These are phyloP conservation scores for Colletotrichum sp. DNA, from an alignment of 2,329 filamentous ascomycete species.

Conservation along the genomic window DNA sequence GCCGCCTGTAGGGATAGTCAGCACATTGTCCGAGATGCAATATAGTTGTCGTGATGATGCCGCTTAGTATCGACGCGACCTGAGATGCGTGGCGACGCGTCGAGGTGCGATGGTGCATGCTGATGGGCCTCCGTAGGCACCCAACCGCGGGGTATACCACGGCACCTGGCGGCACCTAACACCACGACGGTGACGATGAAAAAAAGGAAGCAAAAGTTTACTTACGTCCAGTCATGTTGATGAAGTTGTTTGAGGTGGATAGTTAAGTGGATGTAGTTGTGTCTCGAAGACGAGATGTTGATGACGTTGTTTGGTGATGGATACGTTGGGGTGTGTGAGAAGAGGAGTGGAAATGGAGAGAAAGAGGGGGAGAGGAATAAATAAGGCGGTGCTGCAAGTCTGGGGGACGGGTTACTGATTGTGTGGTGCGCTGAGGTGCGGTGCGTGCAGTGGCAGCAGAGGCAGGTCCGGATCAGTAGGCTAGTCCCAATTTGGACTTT, in stretches of 20 bases:
- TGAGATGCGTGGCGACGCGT: neutral
- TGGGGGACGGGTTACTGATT: conserved; percentile 24
- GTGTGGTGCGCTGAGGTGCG: conserved; percentile 19
- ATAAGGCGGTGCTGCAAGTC: conserved; percentile 21
- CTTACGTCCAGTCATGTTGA: conserved; percentile 78
- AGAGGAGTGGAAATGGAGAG: conserved; percentile 24
- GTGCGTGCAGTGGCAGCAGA: neutral
- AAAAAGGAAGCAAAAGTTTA: conserved; percentile 30
- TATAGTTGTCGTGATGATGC: neutral
- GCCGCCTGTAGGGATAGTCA: conserved; percentile 64
- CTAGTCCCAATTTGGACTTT: conserved; percentile 26
- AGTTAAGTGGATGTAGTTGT: neutral
- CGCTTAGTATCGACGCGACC: neutral
- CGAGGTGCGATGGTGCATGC: neutral
- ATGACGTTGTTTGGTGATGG: conserved; percentile 26
- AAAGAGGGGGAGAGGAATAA: conserved; percentile 22
- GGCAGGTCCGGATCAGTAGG: conserved; percentile 19
- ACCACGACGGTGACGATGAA: conserved; percentile 19
- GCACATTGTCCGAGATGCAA: neutral
- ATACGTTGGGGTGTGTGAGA: conserved; percentile 27
- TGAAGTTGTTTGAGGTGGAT: conserved; percentile 29
- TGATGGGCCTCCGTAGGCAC: neutral
- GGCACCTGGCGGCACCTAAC: neutral
- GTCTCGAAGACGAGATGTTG: conserved; percentile 15
- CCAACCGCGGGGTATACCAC: neutral